Percentiles rank a stretch among this genome's conserved stretches.
Evolutionary conservation across 2,329 filamentous ascomycete species (phyloP).

Genomic region (Fusarium scirpi): DNA sequence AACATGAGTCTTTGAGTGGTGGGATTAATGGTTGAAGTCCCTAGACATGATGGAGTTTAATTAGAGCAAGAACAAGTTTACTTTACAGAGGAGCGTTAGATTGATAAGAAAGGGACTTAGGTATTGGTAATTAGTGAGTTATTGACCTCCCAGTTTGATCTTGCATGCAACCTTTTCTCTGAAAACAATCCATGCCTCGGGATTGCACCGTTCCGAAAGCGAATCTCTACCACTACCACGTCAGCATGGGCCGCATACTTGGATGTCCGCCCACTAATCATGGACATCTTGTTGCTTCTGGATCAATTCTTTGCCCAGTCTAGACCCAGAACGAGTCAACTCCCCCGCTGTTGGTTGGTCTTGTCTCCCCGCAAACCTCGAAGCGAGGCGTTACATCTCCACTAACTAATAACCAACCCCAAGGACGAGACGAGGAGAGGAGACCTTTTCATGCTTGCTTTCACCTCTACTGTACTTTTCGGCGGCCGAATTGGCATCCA

Average conservation of each 20-base stretch:
- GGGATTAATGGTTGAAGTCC: neutral
- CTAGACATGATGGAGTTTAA: neutral
- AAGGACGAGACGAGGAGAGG: neutral
- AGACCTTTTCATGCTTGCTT: neutral
- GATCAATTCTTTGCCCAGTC: conserved; percentile 16
- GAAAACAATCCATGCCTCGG: conserved; percentile 23
- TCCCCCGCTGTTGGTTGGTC: neutral
- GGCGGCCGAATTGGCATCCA: conserved; percentile 18
- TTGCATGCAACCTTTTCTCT: conserved; percentile 10
- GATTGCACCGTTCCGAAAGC: conserved; percentile 24
- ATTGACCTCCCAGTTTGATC: neutral
- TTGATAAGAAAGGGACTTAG: neutral
- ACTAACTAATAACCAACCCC: conserved; percentile 22
- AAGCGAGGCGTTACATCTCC: conserved; percentile 17
- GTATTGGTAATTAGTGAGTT: neutral
- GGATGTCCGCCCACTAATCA: conserved; percentile 28
- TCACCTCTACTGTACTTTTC: neutral
- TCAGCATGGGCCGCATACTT: conserved; percentile 22
- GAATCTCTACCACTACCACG: conserved; percentile 10
- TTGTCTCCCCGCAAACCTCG: conserved; percentile 36
- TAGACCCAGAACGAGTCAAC: neutral
- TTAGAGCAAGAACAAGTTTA: neutral
- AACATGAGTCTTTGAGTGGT: neutral
- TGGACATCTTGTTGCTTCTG: conserved; percentile 18
- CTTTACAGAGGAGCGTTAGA: neutral